Conservation (phyloP, 495 filamentous ascomycete species). For the Aspergillus bertholletiae region DNA sequence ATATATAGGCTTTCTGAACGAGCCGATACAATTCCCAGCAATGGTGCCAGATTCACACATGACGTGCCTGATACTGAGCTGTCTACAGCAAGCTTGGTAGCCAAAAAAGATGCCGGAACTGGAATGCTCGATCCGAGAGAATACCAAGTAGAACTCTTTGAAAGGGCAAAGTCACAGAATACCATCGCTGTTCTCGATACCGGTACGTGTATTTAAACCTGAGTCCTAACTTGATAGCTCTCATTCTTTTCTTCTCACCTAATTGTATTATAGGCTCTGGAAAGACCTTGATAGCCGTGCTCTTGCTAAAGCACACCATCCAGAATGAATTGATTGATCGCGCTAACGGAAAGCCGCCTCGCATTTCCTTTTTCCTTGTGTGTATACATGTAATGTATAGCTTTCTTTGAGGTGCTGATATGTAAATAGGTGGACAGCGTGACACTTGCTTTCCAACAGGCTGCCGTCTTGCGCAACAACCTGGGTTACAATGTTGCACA, state of each 20-base stretch:
- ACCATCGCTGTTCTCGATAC: conserved; percentile 96
- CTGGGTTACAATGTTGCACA: conserved; percentile 76
- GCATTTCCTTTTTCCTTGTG: conserved; percentile 83
- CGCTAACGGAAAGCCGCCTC: conserved; percentile 51
- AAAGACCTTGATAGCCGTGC: conserved; percentile 90
- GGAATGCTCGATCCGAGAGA: conserved; percentile 71
- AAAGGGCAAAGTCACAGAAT: conserved; percentile 81
- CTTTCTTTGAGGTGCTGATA: not conserved
- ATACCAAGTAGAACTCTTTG: conserved; percentile 91
- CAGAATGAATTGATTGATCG: conserved; percentile 75
- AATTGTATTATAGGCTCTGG: conserved; percentile 64
- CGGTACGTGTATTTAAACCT: conserved; percentile 51
- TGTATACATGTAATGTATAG: conserved; percentile 3
- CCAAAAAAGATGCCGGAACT: conserved; percentile 33
- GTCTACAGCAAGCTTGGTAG: conserved; percentile 42
- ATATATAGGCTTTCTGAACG: conserved; percentile 37
- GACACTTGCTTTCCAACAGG: conserved; percentile 87
- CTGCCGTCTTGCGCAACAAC: conserved; percentile 77
- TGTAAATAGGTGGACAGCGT: conserved; percentile 71
- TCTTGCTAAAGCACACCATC: conserved; percentile 76
- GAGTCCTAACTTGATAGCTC: no score
- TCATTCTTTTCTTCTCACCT: not conserved
- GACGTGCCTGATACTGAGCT: conserved; percentile 19
- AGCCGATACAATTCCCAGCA: conserved; percentile 27
- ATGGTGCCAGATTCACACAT: conserved; percentile 24